These are phyloP conservation scores for Colletotrichum sp. DNA, from an alignment of 2,329 filamentous ascomycete species.

Conservation along the genomic window DNA sequence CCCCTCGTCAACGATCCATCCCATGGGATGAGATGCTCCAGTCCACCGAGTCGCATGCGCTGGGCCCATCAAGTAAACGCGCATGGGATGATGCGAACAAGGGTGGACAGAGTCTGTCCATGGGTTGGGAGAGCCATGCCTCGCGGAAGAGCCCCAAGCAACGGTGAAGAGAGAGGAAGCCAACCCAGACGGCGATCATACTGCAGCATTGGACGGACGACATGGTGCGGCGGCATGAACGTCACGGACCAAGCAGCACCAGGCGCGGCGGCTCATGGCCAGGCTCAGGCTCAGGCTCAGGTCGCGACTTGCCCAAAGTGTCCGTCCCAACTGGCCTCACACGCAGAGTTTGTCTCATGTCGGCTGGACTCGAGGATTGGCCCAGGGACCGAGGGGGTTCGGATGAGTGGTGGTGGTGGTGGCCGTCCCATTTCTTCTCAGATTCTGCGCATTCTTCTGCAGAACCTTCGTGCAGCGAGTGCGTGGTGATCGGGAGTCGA, in stretches of 20 bases:
- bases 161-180: not conserved
- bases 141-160: not conserved
- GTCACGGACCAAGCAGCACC: conserved; percentile 1
- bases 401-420: not conserved
- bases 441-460: not conserved
- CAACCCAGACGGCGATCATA: conserved; percentile 21
- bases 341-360: conserved; percentile 10
- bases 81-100: not conserved
- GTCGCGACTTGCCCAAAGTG: not conserved
- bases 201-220: conserved; percentile 1
- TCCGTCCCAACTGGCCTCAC: conserved; percentile 11
- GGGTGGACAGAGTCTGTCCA: not conserved
- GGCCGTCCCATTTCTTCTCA: not conserved
- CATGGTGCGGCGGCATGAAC: conserved; percentile 20
- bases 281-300: not conserved
- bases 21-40: not conserved
- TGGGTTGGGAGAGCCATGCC: not conserved
- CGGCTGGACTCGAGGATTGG: not conserved
- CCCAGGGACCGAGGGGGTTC: not conserved
- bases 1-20: not conserved
- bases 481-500: not conserved
- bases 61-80: not conserved
- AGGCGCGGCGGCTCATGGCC: not conserved
- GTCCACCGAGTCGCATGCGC: not conserved
- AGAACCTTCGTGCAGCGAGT: not conserved